phyloP scores from a whole-genome alignment of 192 early-diverging fungal species.

The Entomortierella lignicola region DNA sequence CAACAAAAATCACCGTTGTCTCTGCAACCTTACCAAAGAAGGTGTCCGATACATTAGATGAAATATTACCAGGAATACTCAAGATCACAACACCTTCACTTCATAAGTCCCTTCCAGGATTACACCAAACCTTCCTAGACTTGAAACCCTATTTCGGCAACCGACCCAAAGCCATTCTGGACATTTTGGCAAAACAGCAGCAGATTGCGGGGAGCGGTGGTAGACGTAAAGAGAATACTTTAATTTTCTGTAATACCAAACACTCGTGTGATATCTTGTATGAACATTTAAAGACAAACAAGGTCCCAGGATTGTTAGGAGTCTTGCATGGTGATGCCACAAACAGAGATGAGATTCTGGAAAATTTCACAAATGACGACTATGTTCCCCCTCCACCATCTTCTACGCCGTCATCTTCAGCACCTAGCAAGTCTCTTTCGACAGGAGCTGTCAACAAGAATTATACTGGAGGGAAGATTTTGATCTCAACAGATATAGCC shows the following conservation, averaged over 20 bases:
- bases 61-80: slow-evolving; percentile 65
- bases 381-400: slow-evolving; percentile 19
- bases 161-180: slow-evolving; percentile 76
- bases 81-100: slow-evolving; percentile 84
- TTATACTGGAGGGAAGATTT: slow-evolving; percentile 59
- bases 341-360: slow-evolving; percentile 55
- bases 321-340: slow-evolving; percentile 59
- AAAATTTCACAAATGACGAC: slow-evolving; percentile 49
- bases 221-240: slow-evolving; percentile 71
- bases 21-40: slow-evolving; percentile 79
- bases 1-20: slow-evolving; percentile 70
- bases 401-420: neutral
- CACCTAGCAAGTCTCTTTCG: neutral
- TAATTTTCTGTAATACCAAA: slow-evolving; percentile 91
- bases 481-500: slow-evolving; percentile 92
- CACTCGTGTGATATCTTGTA: slow-evolving; percentile 67
- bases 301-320: slow-evolving; percentile 57
- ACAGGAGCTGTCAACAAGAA: slow-evolving; percentile 18
- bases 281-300: slow-evolving; percentile 64
- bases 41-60: slow-evolving; percentile 69
- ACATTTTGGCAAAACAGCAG: slow-evolving; percentile 70
- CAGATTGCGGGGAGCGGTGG: slow-evolving; percentile 11
- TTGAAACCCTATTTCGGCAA: slow-evolving; percentile 75
- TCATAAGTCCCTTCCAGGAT: slow-evolving; percentile 79
- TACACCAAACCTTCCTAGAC: slow-evolving; percentile 86